A percentile compares a stretch with the other conserved stretches of the same genome.
Conservation (phyloP, 495 filamentous ascomycete species). For the Chaetomidium leptoderma region DNA sequence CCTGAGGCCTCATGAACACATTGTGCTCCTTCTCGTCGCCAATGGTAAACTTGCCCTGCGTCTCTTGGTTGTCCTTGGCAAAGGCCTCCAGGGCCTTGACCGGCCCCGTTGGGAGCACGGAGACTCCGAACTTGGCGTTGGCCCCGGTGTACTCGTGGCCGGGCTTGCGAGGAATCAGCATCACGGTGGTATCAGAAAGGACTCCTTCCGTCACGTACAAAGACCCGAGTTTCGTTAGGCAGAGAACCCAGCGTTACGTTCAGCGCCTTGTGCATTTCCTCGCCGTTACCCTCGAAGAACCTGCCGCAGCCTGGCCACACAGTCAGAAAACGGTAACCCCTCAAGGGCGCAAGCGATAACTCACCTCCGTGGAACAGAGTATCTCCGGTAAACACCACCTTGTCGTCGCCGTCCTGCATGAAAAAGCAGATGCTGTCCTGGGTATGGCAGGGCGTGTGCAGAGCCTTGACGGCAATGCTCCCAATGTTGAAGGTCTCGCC, state of each 20-base stretch:
- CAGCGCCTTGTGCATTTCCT: constrained; percentile 83
- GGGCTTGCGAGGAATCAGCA: constrained; percentile 49
- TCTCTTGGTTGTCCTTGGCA: constrained; percentile 74
- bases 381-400: constrained; percentile 90
- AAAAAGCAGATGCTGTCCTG: constrained; percentile 94
- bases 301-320: constrained; percentile 71
- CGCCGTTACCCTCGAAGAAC: constrained; percentile 90
- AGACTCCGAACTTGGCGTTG: constrained; percentile 81
- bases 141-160: constrained; percentile 97
- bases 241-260: constrained; percentile 77
- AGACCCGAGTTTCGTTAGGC: constrained; percentile 91
- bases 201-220: too few relatives aligned
- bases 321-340: neutral
- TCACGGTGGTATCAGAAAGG: neutral
- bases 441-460: constrained; percentile 96
- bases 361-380: constrained; percentile 90
- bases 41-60: constrained; percentile 95
- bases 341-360: constrained; percentile 13
- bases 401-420: constrained; percentile 75
- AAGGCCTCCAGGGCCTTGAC: constrained; percentile 74
- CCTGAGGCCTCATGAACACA: constrained; percentile 89
- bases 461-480: constrained; percentile 76
- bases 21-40: constrained; percentile 98
- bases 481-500: constrained; percentile 79
- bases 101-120: constrained; percentile 66